Evolutionary conservation across 805 yeast genomes (phyloP).

Genomic region (Saccharomyces eubayanus): DNA sequence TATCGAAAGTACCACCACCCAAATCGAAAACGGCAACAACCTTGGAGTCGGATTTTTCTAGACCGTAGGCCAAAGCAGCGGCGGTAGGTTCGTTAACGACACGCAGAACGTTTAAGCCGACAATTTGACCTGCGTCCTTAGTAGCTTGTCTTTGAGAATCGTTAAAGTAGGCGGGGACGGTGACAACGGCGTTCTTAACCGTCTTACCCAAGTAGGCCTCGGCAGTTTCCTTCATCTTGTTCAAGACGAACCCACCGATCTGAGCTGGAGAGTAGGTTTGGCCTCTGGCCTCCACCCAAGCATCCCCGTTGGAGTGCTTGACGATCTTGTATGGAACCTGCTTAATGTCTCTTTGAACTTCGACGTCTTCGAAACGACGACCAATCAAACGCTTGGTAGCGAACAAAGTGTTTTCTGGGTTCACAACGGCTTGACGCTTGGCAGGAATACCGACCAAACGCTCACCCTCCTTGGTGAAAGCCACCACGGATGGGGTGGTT

Average conservation of each 20-base stretch:
- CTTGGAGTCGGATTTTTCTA: constrained; percentile 69
- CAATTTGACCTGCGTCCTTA: constrained; percentile 96
- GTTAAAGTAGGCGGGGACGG: constrained; percentile 84
- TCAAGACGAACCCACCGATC: constrained; percentile 86
- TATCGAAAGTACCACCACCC: constrained; percentile 99
- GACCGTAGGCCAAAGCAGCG: constrained; percentile 91
- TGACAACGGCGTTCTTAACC: constrained; percentile 81
- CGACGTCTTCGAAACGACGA: constrained; percentile 79
- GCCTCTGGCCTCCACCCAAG: constrained; percentile 90
- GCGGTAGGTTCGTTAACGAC: constrained; percentile 84
- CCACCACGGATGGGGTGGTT: constrained; percentile 91
- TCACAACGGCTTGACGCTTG: constrained; percentile 90
- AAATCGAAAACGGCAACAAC: constrained; percentile 93
- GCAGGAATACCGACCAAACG: constrained; percentile 91
- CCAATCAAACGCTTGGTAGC: constrained; percentile 95
- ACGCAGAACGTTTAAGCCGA: constrained; percentile 76
- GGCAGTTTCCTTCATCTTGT: constrained; percentile 98
- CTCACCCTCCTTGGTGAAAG: constrained; percentile 86
- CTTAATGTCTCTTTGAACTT: constrained; percentile 82
- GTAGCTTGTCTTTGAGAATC: constrained; percentile 81
- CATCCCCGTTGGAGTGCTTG: constrained; percentile 88
- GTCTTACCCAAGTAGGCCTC: constrained; percentile 83
- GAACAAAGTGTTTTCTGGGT: constrained; percentile 87
- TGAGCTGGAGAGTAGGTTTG: constrained; percentile 88
- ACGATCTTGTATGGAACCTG: constrained; percentile 88